phyloP scores from a whole-genome alignment of 176 grass and related monocot species.

The Bromus sterilis region DNA sequence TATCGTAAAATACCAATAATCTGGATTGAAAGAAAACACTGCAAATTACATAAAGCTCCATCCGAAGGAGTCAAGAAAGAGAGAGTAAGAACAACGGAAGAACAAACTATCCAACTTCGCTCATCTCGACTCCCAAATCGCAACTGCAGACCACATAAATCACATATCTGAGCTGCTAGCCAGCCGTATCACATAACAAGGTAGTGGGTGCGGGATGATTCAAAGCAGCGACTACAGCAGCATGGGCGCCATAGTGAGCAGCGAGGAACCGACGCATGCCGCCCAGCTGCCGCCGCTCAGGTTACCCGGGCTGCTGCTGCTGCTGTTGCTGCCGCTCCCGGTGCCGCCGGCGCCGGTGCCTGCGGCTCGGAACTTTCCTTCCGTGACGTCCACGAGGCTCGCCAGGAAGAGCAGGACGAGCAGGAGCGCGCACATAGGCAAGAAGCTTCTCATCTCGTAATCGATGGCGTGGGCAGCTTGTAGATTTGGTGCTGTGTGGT shows the following conservation, averaged over 20 bases:
- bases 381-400: constrained; percentile 13
- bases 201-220: not conserved
- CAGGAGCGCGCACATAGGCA: constrained; percentile 14
- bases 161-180: too few relatives aligned
- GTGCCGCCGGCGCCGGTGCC: not conserved
- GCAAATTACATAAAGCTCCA: too few relatives aligned
- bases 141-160: not conserved
- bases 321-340: not conserved
- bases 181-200: not conserved
- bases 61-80: too few relatives aligned
- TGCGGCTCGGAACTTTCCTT: not conserved
- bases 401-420: constrained; percentile 11
- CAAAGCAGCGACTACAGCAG: not conserved
- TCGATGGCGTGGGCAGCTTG: not conserved
- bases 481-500: not conserved
- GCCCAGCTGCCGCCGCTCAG: constrained; percentile 33
- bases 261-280: constrained; percentile 7
- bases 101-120: too few relatives aligned
- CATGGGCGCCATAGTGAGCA: constrained; percentile 16
- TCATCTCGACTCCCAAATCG: not conserved
- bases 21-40: too few relatives aligned
- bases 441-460: not conserved
- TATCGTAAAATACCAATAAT: too few relatives aligned
- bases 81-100: too few relatives aligned
- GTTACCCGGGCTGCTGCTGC: not conserved